phyloP scores from a whole-genome alignment of 768 basidiomycete genomes.

The Podaxis mareebaensis region DNA sequence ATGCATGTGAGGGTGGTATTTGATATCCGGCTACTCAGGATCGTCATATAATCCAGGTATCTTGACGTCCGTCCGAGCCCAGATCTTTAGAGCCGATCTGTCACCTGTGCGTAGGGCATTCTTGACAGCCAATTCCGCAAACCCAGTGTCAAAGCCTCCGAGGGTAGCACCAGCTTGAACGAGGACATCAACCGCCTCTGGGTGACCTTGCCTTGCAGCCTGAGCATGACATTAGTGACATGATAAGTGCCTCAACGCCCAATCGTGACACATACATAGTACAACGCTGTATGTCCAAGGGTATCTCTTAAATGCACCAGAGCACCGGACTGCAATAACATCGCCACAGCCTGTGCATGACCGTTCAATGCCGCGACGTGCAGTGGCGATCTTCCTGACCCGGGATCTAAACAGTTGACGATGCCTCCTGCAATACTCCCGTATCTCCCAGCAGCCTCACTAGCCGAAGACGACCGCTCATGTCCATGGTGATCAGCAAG shows the following conservation, averaged over 20 bases:
- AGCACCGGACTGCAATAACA: constrained; percentile 72
- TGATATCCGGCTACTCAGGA: not conserved
- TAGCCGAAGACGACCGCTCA: constrained; percentile 18
- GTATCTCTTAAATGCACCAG: constrained; percentile 80
- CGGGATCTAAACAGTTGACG: constrained; percentile 69
- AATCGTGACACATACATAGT: constrained; percentile 56
- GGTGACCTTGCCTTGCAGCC: constrained; percentile 77
- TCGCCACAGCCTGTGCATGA: constrained; percentile 39
- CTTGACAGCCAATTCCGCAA: constrained; percentile 47
- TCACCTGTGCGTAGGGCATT: constrained; percentile 41
- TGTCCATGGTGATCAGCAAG: constrained; percentile 22
- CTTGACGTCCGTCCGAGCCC: constrained; percentile 55
- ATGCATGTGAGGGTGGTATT: not conserved
- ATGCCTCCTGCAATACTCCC: constrained; percentile 62
- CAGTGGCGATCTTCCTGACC: constrained; percentile 73
- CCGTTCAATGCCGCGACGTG: constrained; percentile 81
- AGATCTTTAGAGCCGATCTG: constrained; percentile 44
- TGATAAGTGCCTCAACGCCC: constrained; percentile 2
- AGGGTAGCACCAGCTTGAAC: constrained; percentile 75
- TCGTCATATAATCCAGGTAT: constrained; percentile 9
- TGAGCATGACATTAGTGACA: constrained; percentile 1
- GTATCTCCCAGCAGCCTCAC: constrained; percentile 28
- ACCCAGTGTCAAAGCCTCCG: constrained; percentile 67
- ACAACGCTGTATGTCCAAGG: constrained; percentile 81
- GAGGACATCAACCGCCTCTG: constrained; percentile 59